Base-by-base conservation (phyloP, 2,329 filamentous ascomycete species). In the Penicillium polonicum region DNA sequence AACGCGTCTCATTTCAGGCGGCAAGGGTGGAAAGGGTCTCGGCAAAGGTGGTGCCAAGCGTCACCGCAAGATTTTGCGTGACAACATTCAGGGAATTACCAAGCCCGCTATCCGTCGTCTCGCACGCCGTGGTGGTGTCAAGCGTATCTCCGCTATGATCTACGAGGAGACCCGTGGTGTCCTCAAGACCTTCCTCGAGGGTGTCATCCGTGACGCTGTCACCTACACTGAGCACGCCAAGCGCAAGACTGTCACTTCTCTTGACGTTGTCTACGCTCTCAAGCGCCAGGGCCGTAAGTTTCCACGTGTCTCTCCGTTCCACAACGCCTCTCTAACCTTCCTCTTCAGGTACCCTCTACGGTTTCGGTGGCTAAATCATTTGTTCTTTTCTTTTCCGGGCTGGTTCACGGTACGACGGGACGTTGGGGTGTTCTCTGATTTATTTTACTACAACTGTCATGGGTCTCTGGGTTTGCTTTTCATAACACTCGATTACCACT, bases 31-130 rank as follows among this genome's bases (percentile, higher is more conserved):
- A 78, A 96, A 96, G 88, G 92, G 92, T 79, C 91, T 96, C 81
- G 92, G 92, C 79, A 96, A 96, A 88, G 92, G 92, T 69, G 92
- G 92, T 80, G 93, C 93, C 82, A 97, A 97, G 90, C 92, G 92
- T 82, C 92, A 97, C 84, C 88, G 93, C 76, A 97, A 97, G 90
- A 97, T 97, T 85, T 86, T 97, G 80, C 91, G 92, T 82, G 92
- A 96, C 89, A 97, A 96, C 90, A 97, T 97, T 77, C 92, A 97
- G 84, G 92, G 92, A 83, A 97, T 97, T 78, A 97, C 92, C 76
- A 97, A 97, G 90, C 92, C 92, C 73, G 92, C 92, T 74, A 97
- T 97, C 82, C 89, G 92, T 75, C 92, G 92, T 95, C 92, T 97
- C 78, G 92, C 92, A 68, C 92, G 92, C 83, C 92, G 92, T 94